Conservation (phyloP, 805 yeast genomes). For the Candida gorgasii region DNA sequence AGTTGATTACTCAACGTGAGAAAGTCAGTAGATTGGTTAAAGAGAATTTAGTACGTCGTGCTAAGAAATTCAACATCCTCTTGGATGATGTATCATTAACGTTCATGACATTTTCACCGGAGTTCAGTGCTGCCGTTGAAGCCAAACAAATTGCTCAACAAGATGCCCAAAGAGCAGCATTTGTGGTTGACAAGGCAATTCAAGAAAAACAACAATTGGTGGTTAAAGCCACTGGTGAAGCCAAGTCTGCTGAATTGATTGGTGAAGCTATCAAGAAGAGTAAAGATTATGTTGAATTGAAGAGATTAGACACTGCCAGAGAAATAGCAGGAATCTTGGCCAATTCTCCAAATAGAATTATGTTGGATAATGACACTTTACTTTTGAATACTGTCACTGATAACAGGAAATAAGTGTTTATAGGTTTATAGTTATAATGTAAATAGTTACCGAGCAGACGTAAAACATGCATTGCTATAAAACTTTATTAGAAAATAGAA, state of each 20-base stretch:
- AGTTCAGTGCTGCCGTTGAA: constrained; percentile 95
- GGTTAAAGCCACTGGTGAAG: constrained; percentile 98
- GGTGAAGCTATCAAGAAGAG: constrained; percentile 99
- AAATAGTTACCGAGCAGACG: no score
- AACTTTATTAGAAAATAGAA: constrained; percentile 67
- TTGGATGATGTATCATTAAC: constrained; percentile 97
- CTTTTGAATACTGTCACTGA: constrained; percentile 87
- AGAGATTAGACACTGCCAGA: constrained; percentile 94
- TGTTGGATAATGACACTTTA: constrained; percentile 89
- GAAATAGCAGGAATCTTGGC: constrained; percentile 89
- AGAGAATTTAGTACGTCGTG: constrained; percentile 89
- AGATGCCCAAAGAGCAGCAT: constrained; percentile 98
- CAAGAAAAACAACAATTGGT: constrained; percentile 98
- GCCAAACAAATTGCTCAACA: constrained; percentile 99
- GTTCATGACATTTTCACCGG: constrained; percentile 96
- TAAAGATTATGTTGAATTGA: constrained; percentile 92
- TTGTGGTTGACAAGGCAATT: constrained; percentile 92
- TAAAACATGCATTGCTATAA: no score
- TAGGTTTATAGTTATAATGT: constrained; percentile 8
- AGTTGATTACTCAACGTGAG: constrained; percentile 98
- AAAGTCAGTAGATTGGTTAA: constrained; percentile 88
- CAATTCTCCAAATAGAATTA: constrained; percentile 85
- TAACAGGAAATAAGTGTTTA: constrained; percentile 47
- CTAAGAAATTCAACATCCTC: constrained; percentile 79
- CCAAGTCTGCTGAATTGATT: constrained; percentile 94